Evolutionary conservation across 2,329 filamentous ascomycete genomes (phyloP).

Genomic region (Diplodia scrobiculata): DNA sequence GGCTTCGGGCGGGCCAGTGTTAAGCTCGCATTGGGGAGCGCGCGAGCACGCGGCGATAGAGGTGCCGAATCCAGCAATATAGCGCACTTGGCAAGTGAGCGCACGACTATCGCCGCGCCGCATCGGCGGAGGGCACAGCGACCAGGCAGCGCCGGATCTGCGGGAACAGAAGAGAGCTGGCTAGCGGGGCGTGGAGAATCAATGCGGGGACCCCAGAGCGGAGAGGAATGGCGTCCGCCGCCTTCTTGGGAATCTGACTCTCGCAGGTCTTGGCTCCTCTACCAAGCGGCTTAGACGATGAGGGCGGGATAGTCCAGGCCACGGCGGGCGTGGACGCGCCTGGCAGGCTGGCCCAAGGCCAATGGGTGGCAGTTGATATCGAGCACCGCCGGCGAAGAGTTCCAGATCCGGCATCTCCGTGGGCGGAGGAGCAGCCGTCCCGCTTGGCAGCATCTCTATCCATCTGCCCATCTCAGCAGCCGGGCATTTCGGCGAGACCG

Average conservation of each 20-base stretch:
- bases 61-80: conserved; percentile 6
- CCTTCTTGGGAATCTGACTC: conserved; percentile 17
- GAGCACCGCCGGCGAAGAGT: neutral
- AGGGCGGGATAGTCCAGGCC: conserved; percentile 20
- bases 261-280: conserved; percentile 15
- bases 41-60: conserved; percentile 13
- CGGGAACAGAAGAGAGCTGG: conserved; percentile 1
- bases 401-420: conserved; percentile 14
- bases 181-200: neutral
- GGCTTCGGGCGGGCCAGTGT: conserved; percentile 5
- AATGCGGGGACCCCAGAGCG: conserved; percentile 25
- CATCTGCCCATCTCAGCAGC: conserved; percentile 13
- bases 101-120: conserved; percentile 15
- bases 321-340: conserved; percentile 3
- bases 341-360: neutral
- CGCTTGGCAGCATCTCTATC: conserved; percentile 3
- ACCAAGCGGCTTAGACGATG: conserved; percentile 6
- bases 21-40: conserved; percentile 1
- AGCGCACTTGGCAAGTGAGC: conserved; percentile 4
- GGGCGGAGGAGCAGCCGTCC: conserved; percentile 11
- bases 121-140: conserved; percentile 11
- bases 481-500: conserved; percentile 14
- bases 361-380: conserved; percentile 2
- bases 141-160: neutral
- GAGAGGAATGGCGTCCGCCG: conserved; percentile 24